These are phyloP conservation scores for Phytophthora pini DNA, from an alignment of 352 stramenopile species.

Conservation along the genomic window DNA sequence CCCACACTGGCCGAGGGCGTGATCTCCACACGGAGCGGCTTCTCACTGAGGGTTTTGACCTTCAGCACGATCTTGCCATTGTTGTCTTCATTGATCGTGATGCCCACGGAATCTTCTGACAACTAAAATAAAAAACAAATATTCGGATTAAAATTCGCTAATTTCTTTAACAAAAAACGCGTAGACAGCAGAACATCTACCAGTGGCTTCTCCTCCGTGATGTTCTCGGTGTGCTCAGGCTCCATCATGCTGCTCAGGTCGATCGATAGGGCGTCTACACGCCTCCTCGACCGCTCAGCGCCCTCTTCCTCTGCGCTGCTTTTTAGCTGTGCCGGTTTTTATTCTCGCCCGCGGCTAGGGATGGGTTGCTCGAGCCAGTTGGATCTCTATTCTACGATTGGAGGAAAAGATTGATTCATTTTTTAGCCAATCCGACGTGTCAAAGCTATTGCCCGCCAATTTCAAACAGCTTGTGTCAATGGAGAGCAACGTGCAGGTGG, in stretches of 20 bases:
- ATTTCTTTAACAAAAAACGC: neutral
- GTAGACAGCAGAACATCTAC: conserved; percentile 28
- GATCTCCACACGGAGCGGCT: conserved; percentile 84
- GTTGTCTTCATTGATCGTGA: conserved; percentile 60
- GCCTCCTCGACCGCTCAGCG: conserved; percentile 34
- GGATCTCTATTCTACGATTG: conserved; percentile 33
- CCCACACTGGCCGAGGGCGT: conserved; percentile 57
- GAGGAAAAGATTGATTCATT: conserved; percentile 9
- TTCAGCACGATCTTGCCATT: conserved; percentile 68
- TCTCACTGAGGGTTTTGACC: conserved; percentile 89
- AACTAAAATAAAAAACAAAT: conserved; percentile 40
- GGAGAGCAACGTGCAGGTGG: conserved; percentile 27
- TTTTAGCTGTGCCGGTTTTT: conserved; percentile 37
- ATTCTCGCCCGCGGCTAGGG: conserved; percentile 26
- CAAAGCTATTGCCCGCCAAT: neutral
- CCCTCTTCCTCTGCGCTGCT: conserved; percentile 15
- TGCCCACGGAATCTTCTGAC: conserved; percentile 51
- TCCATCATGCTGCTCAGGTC: conserved; percentile 59
- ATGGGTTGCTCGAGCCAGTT: conserved; percentile 38
- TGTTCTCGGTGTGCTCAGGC: conserved; percentile 59
- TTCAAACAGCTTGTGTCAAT: neutral
- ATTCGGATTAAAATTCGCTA: neutral
- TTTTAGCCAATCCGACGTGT: conserved; percentile 31
- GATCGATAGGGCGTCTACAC: conserved; percentile 20
- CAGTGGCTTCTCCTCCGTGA: conserved; percentile 70